These are phyloP conservation scores for Coemansia sp. DNA, from an alignment of 192 early-diverging fungal species.

Conservation along the genomic window DNA sequence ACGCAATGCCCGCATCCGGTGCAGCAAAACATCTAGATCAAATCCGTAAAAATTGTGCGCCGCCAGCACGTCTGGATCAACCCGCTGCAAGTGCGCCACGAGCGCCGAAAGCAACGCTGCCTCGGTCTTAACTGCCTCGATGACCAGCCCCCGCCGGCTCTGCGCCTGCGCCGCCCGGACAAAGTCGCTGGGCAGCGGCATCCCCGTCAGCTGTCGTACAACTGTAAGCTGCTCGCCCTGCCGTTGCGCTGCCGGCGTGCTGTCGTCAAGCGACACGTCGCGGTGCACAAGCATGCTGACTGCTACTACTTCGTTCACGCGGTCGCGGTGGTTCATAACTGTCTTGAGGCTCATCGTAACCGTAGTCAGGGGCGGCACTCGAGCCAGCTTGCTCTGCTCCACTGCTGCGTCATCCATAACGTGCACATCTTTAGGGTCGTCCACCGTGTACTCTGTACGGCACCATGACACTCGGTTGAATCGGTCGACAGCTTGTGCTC, in stretches of 20 bases:
- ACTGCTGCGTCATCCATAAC: conserved; percentile 60
- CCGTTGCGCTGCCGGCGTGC: conserved; percentile 48
- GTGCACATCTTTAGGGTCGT: conserved; percentile 68
- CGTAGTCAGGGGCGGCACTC: conserved; percentile 74
- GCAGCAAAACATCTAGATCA: conserved; percentile 87
- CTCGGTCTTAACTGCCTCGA: conserved; percentile 72
- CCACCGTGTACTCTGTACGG: conserved; percentile 69
- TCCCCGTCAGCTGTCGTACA: conserved; percentile 70
- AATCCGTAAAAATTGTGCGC: conserved; percentile 98
- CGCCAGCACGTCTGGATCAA: conserved; percentile 92
- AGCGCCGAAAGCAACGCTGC: conserved; percentile 76
- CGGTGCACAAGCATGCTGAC: conserved; percentile 74
- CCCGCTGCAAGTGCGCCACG: conserved; percentile 65
- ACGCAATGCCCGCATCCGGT: conserved; percentile 85
- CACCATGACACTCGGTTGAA: conserved; percentile 81
- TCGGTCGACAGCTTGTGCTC: conserved; percentile 45
- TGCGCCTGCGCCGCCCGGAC: conserved; percentile 56
- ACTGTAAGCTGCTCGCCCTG: conserved; percentile 61
- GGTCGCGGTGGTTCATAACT: conserved; percentile 73
- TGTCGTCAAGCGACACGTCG: conserved; percentile 62
- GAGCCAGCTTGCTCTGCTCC: conserved; percentile 36
- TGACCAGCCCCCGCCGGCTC: conserved; percentile 33
- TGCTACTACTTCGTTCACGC: conserved; percentile 88
- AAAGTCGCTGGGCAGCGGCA: conserved; percentile 83
- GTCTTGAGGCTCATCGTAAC: conserved; percentile 88